Percentiles rank a stretch among this genome's conserved stretches.
phyloP scores from a whole-genome alignment of 805 yeast genomes.

The Metschnikowia similis region DNA sequence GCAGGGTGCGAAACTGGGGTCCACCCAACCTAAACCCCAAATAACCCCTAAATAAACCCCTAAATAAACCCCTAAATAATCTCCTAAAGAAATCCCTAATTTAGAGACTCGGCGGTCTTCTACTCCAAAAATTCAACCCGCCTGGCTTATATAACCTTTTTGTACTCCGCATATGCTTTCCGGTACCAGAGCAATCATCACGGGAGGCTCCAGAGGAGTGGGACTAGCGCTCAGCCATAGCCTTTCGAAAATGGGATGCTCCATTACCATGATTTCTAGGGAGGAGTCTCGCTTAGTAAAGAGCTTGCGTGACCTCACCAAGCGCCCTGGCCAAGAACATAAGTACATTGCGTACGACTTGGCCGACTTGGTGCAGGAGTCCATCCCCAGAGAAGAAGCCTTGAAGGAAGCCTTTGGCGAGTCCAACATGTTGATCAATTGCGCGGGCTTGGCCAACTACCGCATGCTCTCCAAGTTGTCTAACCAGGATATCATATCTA shows the following conservation, averaged over 20 bases:
- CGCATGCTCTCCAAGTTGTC: slow-evolving; percentile 45
- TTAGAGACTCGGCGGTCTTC: too few relatives aligned
- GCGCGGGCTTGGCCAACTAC: slow-evolving; percentile 66
- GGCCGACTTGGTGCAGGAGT: slow-evolving; percentile 4
- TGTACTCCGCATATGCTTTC: slow-evolving; percentile 8
- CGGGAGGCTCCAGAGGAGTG: slow-evolving; percentile 70
- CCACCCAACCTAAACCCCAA: too few relatives aligned
- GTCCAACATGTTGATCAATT: slow-evolving; percentile 49
- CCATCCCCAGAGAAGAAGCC: slow-evolving; percentile 11
- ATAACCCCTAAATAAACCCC: too few relatives aligned
- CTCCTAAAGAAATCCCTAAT: too few relatives aligned
- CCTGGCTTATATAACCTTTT: too few relatives aligned
- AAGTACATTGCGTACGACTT: slow-evolving; percentile 33
- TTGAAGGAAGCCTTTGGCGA: slow-evolving; percentile 25
- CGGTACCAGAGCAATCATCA: slow-evolving; percentile 46
- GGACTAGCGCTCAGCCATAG: slow-evolving; percentile 53
- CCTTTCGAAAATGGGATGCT: slow-evolving; percentile 50
- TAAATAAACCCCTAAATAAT: too few relatives aligned
- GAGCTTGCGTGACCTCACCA: slow-evolving; percentile 6
- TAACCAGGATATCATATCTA: slow-evolving; percentile 35
- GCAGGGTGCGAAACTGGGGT: too few relatives aligned
- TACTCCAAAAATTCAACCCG: too few relatives aligned
- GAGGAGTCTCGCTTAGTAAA: slow-evolving; percentile 31
- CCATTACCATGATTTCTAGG: slow-evolving; percentile 49
- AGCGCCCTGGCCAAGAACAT: slow-evolving; percentile 23